phyloP scores from a whole-genome alignment of 2,329 filamentous ascomycete genomes.

The Scytalidium sp. region DNA sequence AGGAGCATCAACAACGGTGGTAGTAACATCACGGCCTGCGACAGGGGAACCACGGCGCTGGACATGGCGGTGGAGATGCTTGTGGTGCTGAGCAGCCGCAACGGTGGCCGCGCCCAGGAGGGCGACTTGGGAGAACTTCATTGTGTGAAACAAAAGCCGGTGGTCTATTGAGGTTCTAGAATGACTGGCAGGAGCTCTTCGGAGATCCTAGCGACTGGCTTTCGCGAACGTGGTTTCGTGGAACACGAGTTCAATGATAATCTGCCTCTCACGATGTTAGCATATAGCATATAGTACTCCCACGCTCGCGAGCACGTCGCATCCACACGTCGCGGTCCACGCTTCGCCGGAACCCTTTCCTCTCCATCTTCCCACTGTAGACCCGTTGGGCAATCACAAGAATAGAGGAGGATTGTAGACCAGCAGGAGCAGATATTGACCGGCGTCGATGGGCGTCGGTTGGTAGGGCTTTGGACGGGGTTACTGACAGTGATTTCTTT shows the following conservation, averaged over 20 bases:
- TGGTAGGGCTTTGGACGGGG: background rate
- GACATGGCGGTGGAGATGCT: slow-evolving; percentile 58
- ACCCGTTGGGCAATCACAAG: no score
- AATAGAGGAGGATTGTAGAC: background rate
- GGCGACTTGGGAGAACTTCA: slow-evolving; percentile 27
- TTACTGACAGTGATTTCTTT: background rate
- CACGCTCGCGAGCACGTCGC: background rate
- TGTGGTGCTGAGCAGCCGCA: slow-evolving; percentile 56
- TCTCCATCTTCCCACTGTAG: no score
- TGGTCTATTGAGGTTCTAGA: slow-evolving; percentile 20
- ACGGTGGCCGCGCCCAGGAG: slow-evolving; percentile 38
- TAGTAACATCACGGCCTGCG: slow-evolving; percentile 40
- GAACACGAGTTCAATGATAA: no score
- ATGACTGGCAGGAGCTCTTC: slow-evolving; percentile 15
- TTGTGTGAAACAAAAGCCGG: slow-evolving; percentile 28
- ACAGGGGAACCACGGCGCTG: slow-evolving; percentile 49
- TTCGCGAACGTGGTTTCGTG: no score
- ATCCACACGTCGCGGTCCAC: background rate
- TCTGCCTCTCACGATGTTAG: background rate
- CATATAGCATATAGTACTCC: background rate
- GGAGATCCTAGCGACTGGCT: slow-evolving; percentile 10
- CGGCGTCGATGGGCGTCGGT: background rate
- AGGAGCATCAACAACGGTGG: slow-evolving; percentile 49
- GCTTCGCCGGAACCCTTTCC: background rate
- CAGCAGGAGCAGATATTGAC: background rate